phyloP scores from a whole-genome alignment of 495 filamentous ascomycete genomes.

The Penicillium alfredii region DNA sequence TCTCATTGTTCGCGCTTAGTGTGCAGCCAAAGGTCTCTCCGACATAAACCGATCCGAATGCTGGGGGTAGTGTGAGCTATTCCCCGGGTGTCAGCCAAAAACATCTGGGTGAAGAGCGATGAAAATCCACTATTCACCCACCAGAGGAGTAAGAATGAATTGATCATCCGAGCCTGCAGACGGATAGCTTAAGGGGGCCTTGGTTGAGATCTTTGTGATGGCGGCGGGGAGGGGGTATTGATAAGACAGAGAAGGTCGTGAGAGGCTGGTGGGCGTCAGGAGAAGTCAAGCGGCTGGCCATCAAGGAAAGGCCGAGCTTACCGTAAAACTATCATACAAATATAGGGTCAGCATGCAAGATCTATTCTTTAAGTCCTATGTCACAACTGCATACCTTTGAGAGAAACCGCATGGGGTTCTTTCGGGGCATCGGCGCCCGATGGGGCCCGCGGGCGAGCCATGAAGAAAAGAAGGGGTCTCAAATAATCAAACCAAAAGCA shows the following conservation, averaged over 20 bases:
- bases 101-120: too few species aligned
- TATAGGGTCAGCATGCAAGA: neutral
- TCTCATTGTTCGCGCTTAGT: conserved; percentile 88
- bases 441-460: conserved; percentile 42
- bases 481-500: neutral
- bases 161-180: conserved; percentile 39
- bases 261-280: conserved; percentile 35
- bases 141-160: conserved; percentile 58
- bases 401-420: conserved; percentile 76
- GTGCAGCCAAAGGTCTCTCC: conserved; percentile 94
- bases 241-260: conserved; percentile 50
- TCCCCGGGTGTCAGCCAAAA: neutral
- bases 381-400: conserved; percentile 63
- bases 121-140: conserved; percentile 20
- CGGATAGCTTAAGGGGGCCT: conserved; percentile 50
- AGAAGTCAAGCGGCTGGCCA: conserved; percentile 12
- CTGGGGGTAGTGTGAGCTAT: conserved; percentile 80
- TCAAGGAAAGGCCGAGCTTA: conserved; percentile 17
- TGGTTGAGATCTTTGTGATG: conserved; percentile 42
- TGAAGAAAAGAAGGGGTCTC: conserved; percentile 6
- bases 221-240: conserved; percentile 52
- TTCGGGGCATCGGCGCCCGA: conserved; percentile 56
- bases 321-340: conserved; percentile 34
- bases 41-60: conserved; percentile 91
- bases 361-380: neutral